Evolutionary conservation across 805 yeast species (phyloP).

Genomic region (Spathaspora boniae): DNA sequence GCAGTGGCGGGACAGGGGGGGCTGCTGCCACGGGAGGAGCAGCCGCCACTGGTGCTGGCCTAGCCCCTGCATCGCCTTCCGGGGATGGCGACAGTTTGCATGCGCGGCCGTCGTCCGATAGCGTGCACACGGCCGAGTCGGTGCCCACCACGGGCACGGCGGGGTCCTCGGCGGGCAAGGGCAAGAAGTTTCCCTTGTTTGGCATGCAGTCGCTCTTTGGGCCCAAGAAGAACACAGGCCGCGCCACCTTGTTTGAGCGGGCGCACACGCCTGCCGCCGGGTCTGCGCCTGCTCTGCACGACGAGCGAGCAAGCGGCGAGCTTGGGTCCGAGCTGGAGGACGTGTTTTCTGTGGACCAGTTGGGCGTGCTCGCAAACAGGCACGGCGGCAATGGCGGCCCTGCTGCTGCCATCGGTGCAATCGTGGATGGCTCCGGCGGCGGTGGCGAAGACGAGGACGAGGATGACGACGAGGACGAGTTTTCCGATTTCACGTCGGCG

Average conservation of each 20-base stretch:
- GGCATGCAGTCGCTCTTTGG: not conserved
- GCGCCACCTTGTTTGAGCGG: constrained; percentile 6
- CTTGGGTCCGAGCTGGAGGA: no score
- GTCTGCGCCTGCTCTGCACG: not conserved
- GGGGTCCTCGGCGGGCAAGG: not conserved
- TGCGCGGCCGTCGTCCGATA: constrained; percentile 5
- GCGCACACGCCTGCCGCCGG: constrained; percentile 1
- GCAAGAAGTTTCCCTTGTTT: constrained; percentile 4
- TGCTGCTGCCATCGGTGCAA: no score
- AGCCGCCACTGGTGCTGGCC: constrained; percentile 4
- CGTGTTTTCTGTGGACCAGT: no score
- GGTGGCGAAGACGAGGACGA: not conserved
- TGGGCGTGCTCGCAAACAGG: no score
- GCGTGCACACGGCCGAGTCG: constrained; percentile 4
- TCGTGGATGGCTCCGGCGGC: no score
- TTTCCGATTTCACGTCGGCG: constrained; percentile 20
- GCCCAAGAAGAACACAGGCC: constrained; percentile 3
- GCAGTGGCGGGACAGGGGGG: constrained; percentile 2
- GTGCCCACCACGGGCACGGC: constrained; percentile 4
- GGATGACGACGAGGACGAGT: constrained; percentile 16
- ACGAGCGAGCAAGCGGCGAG: no score
- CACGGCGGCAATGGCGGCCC: no score
- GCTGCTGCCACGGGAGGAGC: not conserved
- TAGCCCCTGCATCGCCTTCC: not conserved
- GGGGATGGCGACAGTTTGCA: not conserved